Percentiles rank a stretch among this genome's conserved stretches.
These are phyloP conservation scores for Beauveria sp. DNA, from an alignment of 2,329 filamentous ascomycete genomes.

Conservation along the genomic window DNA sequence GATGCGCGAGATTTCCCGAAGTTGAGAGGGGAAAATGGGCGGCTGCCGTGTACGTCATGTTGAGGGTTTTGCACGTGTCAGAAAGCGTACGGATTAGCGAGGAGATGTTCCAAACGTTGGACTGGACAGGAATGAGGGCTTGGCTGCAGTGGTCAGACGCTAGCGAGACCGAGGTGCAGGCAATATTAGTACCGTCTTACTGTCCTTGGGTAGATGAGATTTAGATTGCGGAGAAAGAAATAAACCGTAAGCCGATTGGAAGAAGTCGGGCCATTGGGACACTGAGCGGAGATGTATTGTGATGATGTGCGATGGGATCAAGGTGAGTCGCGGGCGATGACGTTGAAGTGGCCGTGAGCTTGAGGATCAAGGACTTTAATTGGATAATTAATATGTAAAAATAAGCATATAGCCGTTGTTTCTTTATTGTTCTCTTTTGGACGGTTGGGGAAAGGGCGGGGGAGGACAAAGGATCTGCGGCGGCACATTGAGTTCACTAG, in stretches of 20 bases:
- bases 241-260: not conserved
- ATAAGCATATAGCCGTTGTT: too few species aligned
- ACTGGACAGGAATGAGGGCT: not conserved
- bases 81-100: not conserved
- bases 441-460: too few species aligned
- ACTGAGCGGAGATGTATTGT: not conserved
- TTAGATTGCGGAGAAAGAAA: not conserved
- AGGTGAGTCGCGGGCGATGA: not conserved
- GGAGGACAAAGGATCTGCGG: too few species aligned
- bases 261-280: not conserved
- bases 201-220: conserved; percentile 1
- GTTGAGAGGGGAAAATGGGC: too few species aligned
- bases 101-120: not conserved
- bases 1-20: not conserved
- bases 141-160: not conserved
- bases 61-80: not conserved
- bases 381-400: too few species aligned
- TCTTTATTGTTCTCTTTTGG: too few species aligned
- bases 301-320: not conserved
- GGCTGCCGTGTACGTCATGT: too few species aligned
- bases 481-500: too few species aligned
- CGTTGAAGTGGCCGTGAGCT: too few species aligned
- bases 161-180: not conserved
- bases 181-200: conserved; percentile 6
- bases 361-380: too few species aligned